Evolutionary conservation across 148 eudicot genomes (phyloP).

Genomic region (Arbutus unedo): DNA sequence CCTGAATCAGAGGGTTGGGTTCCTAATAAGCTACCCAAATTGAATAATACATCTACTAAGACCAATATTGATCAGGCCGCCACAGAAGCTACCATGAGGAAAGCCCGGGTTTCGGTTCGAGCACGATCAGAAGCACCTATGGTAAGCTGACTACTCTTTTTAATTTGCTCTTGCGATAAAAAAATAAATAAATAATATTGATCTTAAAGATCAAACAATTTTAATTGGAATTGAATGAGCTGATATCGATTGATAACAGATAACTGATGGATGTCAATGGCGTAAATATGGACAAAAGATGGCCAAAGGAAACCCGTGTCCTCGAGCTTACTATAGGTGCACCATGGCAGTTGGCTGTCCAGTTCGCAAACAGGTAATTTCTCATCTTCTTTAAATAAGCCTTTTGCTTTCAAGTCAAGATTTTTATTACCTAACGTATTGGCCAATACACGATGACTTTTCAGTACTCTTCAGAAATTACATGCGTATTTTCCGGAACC

Average conservation of each 20-base stretch:
- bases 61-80: constrained; percentile 38
- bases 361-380: constrained; percentile 85
- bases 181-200: no score
- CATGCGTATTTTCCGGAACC: no score
- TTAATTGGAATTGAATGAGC: neutral
- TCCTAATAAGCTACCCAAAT: constrained; percentile 55
- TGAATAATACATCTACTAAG: constrained; percentile 19
- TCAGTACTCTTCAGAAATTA: no score
- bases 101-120: constrained; percentile 36
- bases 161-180: neutral
- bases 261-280: constrained; percentile 79
- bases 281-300: constrained; percentile 76
- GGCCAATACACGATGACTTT: no score
- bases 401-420: no score
- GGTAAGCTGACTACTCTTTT: neutral
- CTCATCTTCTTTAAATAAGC: neutral
- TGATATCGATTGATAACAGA: constrained; percentile 24
- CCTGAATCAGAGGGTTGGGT: constrained; percentile 53
- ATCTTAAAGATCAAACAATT: no score
- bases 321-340: constrained; percentile 74
- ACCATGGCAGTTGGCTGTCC: constrained; percentile 98
- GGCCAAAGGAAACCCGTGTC: constrained; percentile 82
- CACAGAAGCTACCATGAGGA: constrained; percentile 57
- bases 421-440: no score
- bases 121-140: constrained; percentile 53